phyloP scores from a whole-genome alignment of 495 filamentous ascomycete genomes.

The Aspergillus ellipticus region DNA sequence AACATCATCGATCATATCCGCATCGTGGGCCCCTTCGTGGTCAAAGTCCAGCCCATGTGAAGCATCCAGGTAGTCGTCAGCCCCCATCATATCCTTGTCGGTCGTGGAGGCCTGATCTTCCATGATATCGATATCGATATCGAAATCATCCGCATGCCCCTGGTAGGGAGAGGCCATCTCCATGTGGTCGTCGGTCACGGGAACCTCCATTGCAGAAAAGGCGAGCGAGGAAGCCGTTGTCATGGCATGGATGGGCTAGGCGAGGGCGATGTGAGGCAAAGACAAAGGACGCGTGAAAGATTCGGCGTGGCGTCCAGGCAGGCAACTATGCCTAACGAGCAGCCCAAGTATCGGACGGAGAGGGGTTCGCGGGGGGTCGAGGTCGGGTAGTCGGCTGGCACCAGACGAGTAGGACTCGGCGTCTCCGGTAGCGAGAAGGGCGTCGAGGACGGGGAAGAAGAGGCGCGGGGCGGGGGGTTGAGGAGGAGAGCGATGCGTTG shows the following conservation, averaged over 20 bases:
- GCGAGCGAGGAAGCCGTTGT: slow-evolving; percentile 32
- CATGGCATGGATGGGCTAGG: slow-evolving; percentile 32
- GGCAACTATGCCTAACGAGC: not conserved
- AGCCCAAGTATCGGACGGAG: not conserved
- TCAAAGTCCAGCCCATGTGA: slow-evolving; percentile 33
- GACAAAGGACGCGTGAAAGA: slow-evolving; percentile 17
- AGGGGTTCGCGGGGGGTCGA: not conserved
- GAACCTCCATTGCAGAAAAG: slow-evolving; percentile 40
- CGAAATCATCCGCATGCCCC: slow-evolving; percentile 61
- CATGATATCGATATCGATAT: slow-evolving; percentile 70
- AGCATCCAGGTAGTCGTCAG: slow-evolving; percentile 37
- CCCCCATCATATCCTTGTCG: slow-evolving; percentile 64
- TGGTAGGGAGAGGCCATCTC: slow-evolving; percentile 50
- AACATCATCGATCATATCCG: slow-evolving; percentile 49
- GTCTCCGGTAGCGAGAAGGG: not conserved
- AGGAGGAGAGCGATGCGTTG: not conserved
- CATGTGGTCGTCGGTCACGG: slow-evolving; percentile 48
- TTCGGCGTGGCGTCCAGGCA: slow-evolving; percentile 18
- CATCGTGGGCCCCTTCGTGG: slow-evolving; percentile 35
- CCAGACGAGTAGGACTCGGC: not conserved
- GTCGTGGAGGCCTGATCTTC: slow-evolving; percentile 45
- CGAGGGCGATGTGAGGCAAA: not conserved
- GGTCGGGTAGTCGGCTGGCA: not conserved
- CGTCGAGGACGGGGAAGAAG: not conserved
- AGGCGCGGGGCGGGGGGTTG: not conserved